A percentile compares a stretch with the other conserved stretches of the same genome.
Conservation (phyloP, 306 rosid genomes). For the Argentina anserina region DNA sequence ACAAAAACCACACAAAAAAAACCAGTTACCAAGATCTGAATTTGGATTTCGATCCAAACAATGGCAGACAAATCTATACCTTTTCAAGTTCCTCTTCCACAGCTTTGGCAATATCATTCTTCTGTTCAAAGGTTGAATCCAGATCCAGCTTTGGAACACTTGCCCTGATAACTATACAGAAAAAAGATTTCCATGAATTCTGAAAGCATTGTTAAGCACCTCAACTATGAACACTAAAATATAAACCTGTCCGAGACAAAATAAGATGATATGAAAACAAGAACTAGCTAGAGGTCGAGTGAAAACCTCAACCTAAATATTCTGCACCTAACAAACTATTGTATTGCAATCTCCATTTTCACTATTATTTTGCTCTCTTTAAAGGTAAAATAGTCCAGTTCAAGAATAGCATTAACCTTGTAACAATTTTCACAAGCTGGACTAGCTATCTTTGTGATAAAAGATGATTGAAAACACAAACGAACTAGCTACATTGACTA, state of each 20-base stretch:
- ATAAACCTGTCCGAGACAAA: not conserved
- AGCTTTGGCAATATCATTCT: constrained; percentile 53
- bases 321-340: not conserved
- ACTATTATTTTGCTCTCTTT: not conserved
- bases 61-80: constrained; percentile 18
- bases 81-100: constrained; percentile 54
- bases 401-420: not conserved
- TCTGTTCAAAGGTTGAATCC: constrained; percentile 54
- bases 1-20: constrained; percentile 10
- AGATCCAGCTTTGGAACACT: constrained; percentile 56
- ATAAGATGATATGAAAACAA: not conserved
- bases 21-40: not conserved
- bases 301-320: not conserved
- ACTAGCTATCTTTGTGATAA: not conserved
- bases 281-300: not conserved
- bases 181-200: constrained; percentile 4
- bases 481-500: not conserved
- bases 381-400: not conserved
- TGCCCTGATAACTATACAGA: constrained; percentile 45
- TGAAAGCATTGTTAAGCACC: not conserved
- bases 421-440: not conserved
- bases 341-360: not conserved
- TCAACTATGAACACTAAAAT: not conserved
- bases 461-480: not conserved
- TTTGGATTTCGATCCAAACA: not conserved